These are phyloP conservation scores for Pseudofabraea citricarpa DNA, from an alignment of 2,329 filamentous ascomycete genomes.

Conservation along the genomic window DNA sequence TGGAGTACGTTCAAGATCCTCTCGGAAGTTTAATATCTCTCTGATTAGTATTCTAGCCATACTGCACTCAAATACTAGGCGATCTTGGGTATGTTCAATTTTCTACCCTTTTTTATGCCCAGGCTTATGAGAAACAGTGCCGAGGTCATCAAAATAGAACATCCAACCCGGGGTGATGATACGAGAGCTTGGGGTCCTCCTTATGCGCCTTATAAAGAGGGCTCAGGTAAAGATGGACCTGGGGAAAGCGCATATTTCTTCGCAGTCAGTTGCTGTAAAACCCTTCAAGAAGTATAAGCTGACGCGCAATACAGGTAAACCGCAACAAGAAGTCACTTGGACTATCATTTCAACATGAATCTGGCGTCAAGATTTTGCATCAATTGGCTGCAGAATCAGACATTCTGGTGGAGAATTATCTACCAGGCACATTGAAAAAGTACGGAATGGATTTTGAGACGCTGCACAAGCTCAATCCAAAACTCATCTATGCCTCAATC, in stretches of 20 bases:
- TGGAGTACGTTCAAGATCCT: slow-evolving; percentile 58
- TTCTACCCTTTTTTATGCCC: no score
- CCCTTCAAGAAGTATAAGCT: background rate
- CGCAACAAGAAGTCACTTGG: slow-evolving; percentile 95
- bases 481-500: slow-evolving; percentile 89
- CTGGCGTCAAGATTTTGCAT: slow-evolving; percentile 83
- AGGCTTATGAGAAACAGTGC: slow-evolving; percentile 51
- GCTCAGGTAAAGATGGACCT: slow-evolving; percentile 56
- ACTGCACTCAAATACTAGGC: slow-evolving; percentile 94
- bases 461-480: slow-evolving; percentile 74
- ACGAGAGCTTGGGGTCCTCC: slow-evolving; percentile 96
- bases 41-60: slow-evolving; percentile 57
- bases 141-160: slow-evolving; percentile 96
- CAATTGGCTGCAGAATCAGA: slow-evolving; percentile 80
- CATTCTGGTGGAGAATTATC: slow-evolving; percentile 93
- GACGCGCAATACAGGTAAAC: slow-evolving; percentile 60
- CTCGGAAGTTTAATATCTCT: slow-evolving; percentile 3
- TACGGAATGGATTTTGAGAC: slow-evolving; percentile 87
- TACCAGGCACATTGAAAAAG: slow-evolving; percentile 84
- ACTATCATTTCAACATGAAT: slow-evolving; percentile 81
- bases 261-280: slow-evolving; percentile 50
- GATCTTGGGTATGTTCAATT: slow-evolving; percentile 76
- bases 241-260: slow-evolving; percentile 96
- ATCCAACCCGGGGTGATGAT: slow-evolving; percentile 86
- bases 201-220: slow-evolving; percentile 72